These are phyloP conservation scores for Neurospora tetrasperma DNA, from an alignment of 495 filamentous ascomycete species.

Conservation along the genomic window DNA sequence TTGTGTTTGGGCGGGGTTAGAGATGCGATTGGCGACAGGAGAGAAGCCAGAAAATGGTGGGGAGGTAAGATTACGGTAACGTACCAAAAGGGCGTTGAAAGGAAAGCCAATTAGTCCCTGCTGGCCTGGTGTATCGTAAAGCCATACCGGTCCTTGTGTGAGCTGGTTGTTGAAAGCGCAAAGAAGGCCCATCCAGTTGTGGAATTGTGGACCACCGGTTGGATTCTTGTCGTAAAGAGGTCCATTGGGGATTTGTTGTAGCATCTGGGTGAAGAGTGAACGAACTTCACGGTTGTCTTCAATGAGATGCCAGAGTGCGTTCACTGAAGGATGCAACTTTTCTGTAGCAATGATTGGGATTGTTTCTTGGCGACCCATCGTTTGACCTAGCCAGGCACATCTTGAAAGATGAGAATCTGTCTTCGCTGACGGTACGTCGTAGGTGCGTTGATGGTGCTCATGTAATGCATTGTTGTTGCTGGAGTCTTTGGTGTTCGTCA, in stretches of 20 bases:
- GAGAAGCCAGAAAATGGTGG: neutral
- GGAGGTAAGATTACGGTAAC: neutral
- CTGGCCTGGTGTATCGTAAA: neutral
- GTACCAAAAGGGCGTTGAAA: neutral
- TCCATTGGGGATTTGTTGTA: neutral
- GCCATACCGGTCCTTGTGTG: neutral
- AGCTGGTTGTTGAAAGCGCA: neutral
- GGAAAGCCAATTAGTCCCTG: neutral
- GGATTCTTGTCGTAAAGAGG: slow-evolving; percentile 1
- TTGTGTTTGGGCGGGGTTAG: neutral
- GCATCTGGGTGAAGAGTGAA: neutral
- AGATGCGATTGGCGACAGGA: neutral
- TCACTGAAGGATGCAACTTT: neutral
- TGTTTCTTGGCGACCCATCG: neutral
- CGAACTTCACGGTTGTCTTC: neutral
- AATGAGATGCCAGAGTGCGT: neutral
- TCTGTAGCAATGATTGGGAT: neutral
- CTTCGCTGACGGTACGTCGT: neutral
- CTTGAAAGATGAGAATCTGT: neutral
- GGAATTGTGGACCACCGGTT: neutral
- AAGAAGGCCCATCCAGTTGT: neutral
- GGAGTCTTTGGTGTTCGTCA: neutral
- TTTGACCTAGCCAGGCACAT: neutral
- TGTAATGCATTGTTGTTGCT: neutral
- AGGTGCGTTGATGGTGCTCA: neutral